Evolutionary conservation across 2,329 filamentous ascomycete species (phyloP), one percentile per base, ranked within the genome.

Genomic region (Pseudopithomyces chartarum): DNA sequence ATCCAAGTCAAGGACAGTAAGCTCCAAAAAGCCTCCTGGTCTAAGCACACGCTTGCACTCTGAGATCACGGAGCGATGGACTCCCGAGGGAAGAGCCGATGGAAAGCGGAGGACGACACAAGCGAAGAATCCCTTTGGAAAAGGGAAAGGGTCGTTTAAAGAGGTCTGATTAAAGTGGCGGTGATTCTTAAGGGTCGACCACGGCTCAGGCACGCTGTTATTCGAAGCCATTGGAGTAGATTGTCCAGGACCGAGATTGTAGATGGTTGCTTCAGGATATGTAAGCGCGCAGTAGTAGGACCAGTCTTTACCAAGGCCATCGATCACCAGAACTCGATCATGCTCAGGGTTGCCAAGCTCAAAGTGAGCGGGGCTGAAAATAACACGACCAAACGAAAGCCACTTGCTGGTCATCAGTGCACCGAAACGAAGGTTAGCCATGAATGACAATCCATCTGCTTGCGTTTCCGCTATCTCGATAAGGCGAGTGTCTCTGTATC

Each of bases 281-380:
- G 90, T 92, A 69, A 93, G 86, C 6, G 91, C 90, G 19, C 90
- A 90, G 65, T 92, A 94, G 73, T 91, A 93, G 0, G 90, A 93
- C 91, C 91, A 95, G 69, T 95, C 91, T 68, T 92, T 93, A n/a
- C 91, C 91, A 29, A 95, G 86, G 5, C 91, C 91, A 76, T 95
- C 91, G 55, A 95, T 83, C 17, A 95, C 88, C 3, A 95, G 81
- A 23, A 95, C 86, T 80, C 88, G 53, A 78, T 84, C 78, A 82
- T 89, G 76, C 73, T 70, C 81, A 0, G 82, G 78, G 17, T 84
- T 78, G 38, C 85, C 77, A 20, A 93, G 81, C 62, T 91, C 87
- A 44, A 91, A 88, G 23, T 91, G 85, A 5, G 90, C 86, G 11
- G 91, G 90, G 64, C 90, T 92, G 77, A 95, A 93, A 3, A 95